Evolutionary conservation across 208 protist species (phyloP).

Genomic region (Phytomonas francai): DNA sequence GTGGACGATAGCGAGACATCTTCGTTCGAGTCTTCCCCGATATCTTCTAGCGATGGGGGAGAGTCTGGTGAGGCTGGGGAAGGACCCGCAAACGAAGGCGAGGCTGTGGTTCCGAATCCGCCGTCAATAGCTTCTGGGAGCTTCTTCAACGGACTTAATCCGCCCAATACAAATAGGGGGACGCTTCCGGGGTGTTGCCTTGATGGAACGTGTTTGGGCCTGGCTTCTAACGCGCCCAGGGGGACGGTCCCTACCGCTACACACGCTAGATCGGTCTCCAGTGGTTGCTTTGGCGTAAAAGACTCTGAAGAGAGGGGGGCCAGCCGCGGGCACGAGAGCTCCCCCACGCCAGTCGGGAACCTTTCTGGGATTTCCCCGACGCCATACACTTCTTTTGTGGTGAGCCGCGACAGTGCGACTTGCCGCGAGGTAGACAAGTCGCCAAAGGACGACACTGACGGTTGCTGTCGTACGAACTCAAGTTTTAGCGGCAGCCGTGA

Average conservation of each 20-base stretch:
- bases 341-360: background rate
- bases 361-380: background rate
- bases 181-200: background rate
- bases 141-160: background rate
- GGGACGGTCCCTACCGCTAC: background rate
- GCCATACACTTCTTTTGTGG: background rate
- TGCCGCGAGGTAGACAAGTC: background rate
- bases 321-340: background rate
- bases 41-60: background rate
- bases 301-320: background rate
- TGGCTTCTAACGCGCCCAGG: background rate
- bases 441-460: background rate
- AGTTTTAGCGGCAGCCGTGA: background rate
- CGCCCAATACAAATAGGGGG: background rate
- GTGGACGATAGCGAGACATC: slow-evolving; percentile 34
- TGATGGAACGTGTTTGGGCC: background rate
- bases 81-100: no score
- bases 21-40: background rate
- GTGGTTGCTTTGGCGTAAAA: background rate
- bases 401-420: background rate
- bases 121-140: background rate
- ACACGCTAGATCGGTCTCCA: background rate
- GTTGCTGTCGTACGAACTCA: background rate
- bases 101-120: background rate
- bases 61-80: background rate